Evolutionary conservation across 495 filamentous ascomycete genomes (phyloP), one percentile per base, ranked within the genome.

Genomic region (Elasticomyces elasticus): DNA sequence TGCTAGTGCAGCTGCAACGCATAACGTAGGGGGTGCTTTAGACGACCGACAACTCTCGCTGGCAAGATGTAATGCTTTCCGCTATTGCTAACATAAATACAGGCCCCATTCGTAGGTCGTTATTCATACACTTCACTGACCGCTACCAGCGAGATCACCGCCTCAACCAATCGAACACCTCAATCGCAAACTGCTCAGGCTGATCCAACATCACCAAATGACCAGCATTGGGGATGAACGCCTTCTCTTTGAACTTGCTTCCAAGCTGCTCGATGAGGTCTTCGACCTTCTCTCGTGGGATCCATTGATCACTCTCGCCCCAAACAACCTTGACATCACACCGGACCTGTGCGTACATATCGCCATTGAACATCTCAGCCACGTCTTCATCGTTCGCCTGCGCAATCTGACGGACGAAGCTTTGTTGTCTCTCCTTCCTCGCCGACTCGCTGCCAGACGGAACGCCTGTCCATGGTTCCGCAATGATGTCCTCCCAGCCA

Each of bases 131-230:
- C n/a, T n/a, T n/a, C n/a, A n/a, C n/a, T n/a, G n/a, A n/a, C n/a
- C n/a, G n/a, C n/a, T n/a, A n/a, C n/a, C n/a, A n/a, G n/a, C n/a
- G n/a, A n/a, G n/a, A n/a, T n/a, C n/a, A 33, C 30, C 30, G 30
- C 30, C 7, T 52, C 51, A 57, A 24, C 54, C 54, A 57, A 20
- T 51, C 48, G 19, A 44, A 51, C 5, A 57, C 27, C 48, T 57
- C 54, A 17, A 51, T 17, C 2, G 54, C 26, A 12, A 57, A 15
- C 27, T 37, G 24, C 37, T 31, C 48, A 1, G 54, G 54, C 25
- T 57, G 54, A 27, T 57, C 54, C 25, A 57, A 15, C 54, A 57
- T 57, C 7, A 57, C 27, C 17, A 57, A 26, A 45, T 57, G 54
- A 13, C 54, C 54, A 10, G 54, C 54, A 13, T 51, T 33, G 2